Evolutionary conservation across 108 stramenopile genomes (phyloP).

Genomic region (Nitzschia putrida): DNA sequence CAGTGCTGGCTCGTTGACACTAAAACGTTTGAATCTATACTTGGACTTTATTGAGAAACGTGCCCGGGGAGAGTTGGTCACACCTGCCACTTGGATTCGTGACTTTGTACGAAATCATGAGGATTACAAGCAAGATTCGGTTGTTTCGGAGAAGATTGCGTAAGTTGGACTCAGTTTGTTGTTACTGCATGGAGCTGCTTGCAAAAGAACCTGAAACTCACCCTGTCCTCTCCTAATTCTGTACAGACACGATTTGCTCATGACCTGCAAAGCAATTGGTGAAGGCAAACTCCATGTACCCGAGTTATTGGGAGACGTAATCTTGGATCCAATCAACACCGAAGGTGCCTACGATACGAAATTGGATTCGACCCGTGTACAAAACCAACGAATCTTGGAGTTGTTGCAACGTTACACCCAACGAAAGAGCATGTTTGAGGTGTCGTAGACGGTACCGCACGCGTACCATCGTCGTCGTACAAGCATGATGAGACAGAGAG

Average conservation of each 20-base stretch:
- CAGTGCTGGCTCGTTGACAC: slow-evolving; percentile 78
- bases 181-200: not conserved
- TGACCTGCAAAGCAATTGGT: slow-evolving; percentile 86
- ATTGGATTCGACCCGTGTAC: slow-evolving; percentile 65
- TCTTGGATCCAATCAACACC: slow-evolving; percentile 70
- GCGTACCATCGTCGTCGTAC: no score
- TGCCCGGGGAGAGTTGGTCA: slow-evolving; percentile 90
- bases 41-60: slow-evolving; percentile 85
- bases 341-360: slow-evolving; percentile 84
- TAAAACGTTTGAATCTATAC: slow-evolving; percentile 73
- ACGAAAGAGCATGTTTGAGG: slow-evolving; percentile 32
- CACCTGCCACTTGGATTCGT: slow-evolving; percentile 95
- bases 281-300: slow-evolving; percentile 77
- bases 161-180: slow-evolving; percentile 24
- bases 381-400: slow-evolving; percentile 65
- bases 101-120: slow-evolving; percentile 89
- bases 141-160: slow-evolving; percentile 91
- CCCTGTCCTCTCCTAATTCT: not conserved
- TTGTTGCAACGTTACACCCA: slow-evolving; percentile 64
- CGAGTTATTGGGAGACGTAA: slow-evolving; percentile 72
- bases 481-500: no score
- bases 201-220: not conserved
- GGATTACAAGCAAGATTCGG: slow-evolving; percentile 91
- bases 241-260: slow-evolving; percentile 75
- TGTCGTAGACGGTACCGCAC: not conserved